Percentiles rank a stretch among this genome's conserved stretches.
Evolutionary conservation across 306 rosid genomes (phyloP).

Genomic region (Albizia julibrissin): DNA sequence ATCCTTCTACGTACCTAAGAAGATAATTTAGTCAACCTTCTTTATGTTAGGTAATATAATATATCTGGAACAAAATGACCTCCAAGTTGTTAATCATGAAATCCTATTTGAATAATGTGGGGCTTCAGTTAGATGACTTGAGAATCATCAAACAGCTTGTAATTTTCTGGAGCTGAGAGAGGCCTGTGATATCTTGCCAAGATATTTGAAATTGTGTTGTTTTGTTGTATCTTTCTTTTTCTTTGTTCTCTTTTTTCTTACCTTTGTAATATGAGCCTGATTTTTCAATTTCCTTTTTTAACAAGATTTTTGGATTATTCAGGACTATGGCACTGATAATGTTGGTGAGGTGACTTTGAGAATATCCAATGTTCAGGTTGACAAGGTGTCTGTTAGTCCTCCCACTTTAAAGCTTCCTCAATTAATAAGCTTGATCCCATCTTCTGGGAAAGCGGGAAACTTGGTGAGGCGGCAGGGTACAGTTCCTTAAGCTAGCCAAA

Average conservation of each 20-base stretch:
- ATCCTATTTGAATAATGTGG: neutral
- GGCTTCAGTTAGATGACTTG: neutral
- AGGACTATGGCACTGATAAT: constrained; percentile 71
- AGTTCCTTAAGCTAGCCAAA: constrained; percentile 66
- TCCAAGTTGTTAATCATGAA: neutral
- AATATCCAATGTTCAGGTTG: constrained; percentile 73
- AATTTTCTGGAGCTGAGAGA: neutral
- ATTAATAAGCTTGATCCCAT: constrained; percentile 77
- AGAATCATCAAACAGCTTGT: neutral
- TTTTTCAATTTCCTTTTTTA: constrained; percentile 21
- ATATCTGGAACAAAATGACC: neutral
- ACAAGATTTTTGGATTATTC: constrained; percentile 31
- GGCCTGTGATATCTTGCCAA: neutral
- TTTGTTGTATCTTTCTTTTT: neutral
- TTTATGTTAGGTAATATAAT: neutral
- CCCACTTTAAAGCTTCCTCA: constrained; percentile 96
- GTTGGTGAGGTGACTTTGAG: constrained; percentile 77
- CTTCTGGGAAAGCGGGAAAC: constrained; percentile 88
- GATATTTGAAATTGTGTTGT: neutral
- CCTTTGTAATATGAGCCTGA: constrained; percentile 19
- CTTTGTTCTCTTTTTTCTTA: too few species aligned
- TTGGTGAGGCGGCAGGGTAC: constrained; percentile 64
- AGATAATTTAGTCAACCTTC: neutral
- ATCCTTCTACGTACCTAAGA: neutral
- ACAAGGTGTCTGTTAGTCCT: constrained; percentile 81